Evolutionary conservation across 1,139 yeast species (phyloP).

Genomic region (Yamadazyma taylorii): DNA sequence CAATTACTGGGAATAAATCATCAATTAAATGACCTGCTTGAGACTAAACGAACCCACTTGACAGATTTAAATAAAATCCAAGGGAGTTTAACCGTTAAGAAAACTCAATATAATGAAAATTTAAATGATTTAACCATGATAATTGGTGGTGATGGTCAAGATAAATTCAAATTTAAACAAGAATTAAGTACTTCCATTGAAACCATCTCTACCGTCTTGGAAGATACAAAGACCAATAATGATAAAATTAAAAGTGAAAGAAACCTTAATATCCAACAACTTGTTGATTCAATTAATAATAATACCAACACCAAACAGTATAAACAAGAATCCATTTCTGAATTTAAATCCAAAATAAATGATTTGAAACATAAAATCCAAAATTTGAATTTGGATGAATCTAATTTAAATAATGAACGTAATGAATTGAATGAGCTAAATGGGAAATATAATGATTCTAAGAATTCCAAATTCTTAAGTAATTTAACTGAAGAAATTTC

Average conservation of each 20-base stretch:
- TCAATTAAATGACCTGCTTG: conserved; percentile 18
- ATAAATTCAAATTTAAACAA: conserved; percentile 11
- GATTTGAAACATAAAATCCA: conserved; percentile 39
- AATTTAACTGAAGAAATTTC: conserved; percentile 37
- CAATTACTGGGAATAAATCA: conserved; percentile 14
- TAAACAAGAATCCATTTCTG: conserved; percentile 9
- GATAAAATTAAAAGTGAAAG: conserved; percentile 15
- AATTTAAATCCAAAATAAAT: conserved; percentile 27
- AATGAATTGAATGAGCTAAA: conserved; percentile 35
- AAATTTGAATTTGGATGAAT: conserved; percentile 34
- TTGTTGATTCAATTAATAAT: conserved; percentile 11
- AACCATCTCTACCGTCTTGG: conserved; percentile 2
- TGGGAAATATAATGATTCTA: conserved; percentile 27
- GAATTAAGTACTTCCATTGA: conserved; percentile 9
- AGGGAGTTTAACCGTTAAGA: conserved; percentile 59
- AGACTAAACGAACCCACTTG: conserved; percentile 29
- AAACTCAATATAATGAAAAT: conserved; percentile 27
- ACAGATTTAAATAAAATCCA: conserved; percentile 48
- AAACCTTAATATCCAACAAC: conserved; percentile 13
- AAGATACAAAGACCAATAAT: conserved; percentile 9
- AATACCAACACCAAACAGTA: conserved; percentile 11
- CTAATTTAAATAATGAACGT: conserved; percentile 29
- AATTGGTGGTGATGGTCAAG: conserved; percentile 11
- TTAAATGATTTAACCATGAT: conserved; percentile 12
- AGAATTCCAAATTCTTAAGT: conserved; percentile 27